A percentile compares a stretch with the other conserved stretches of the same genome.
Conservation (phyloP, 179 eudicot species). For the Actinidia polygama region DNA sequence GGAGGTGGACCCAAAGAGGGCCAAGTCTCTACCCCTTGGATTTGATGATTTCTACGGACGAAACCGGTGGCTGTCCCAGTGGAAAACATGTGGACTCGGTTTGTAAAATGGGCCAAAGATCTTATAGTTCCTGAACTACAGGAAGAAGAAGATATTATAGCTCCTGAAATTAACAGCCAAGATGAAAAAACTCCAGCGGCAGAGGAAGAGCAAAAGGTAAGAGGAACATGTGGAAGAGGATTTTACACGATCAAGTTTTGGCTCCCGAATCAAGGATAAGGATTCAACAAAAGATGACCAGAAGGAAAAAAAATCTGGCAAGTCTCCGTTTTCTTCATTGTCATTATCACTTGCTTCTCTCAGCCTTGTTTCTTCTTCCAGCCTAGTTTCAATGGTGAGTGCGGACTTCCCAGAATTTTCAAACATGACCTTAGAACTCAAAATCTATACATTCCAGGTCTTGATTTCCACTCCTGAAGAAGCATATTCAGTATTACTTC, state of each 20-base stretch:
- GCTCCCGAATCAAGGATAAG: conserved; percentile 46
- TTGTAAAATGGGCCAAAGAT: conserved; percentile 44
- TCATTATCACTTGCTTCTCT: conserved; percentile 61
- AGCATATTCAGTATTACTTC: neutral
- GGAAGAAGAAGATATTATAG: conserved; percentile 40
- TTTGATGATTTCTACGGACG: conserved; percentile 78
- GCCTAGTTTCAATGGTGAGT: conserved; percentile 65
- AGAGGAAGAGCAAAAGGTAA: conserved; percentile 34
- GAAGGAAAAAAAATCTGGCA: conserved; percentile 49
- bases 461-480: neutral
- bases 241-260: conserved; percentile 70
- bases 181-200: conserved; percentile 36
- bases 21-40: conserved; percentile 74
- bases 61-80: conserved; percentile 29
- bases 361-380: conserved; percentile 43
- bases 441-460: neutral
- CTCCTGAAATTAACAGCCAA: conserved; percentile 28
- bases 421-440: too few species aligned
- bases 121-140: neutral
- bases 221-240: conserved; percentile 63
- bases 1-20: conserved; percentile 68
- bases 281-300: conserved; percentile 36
- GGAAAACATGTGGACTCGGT: conserved; percentile 43
- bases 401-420: neutral
- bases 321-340: conserved; percentile 64